Conservation (phyloP, 2,329 filamentous ascomycete genomes). For the Aspergillus sp. region DNA sequence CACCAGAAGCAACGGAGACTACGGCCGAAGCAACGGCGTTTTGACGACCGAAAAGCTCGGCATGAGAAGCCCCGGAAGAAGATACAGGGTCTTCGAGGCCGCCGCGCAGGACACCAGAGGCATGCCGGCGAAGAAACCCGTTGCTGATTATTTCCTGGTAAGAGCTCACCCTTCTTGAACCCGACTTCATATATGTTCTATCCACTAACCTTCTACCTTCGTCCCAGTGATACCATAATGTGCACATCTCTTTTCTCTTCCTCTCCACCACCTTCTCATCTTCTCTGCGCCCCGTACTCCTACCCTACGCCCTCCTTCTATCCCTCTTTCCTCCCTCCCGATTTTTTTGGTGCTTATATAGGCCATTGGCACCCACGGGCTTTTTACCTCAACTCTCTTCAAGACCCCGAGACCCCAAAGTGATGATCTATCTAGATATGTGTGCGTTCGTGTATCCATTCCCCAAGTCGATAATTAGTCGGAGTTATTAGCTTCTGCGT, state of each 20-base stretch:
- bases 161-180: slow-evolving; percentile 11
- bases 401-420: not conserved
- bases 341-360: not conserved
- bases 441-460: not conserved
- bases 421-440: not conserved
- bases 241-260: not conserved
- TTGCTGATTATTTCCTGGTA: slow-evolving; percentile 89
- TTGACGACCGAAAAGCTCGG: slow-evolving; percentile 51
- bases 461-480: not conserved
- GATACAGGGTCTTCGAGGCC: slow-evolving; percentile 94
- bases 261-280: not conserved
- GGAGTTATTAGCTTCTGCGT: not conserved
- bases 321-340: not conserved
- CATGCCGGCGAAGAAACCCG: slow-evolving; percentile 98
- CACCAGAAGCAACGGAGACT: slow-evolving; percentile 58
- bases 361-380: not conserved
- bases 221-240: not conserved
- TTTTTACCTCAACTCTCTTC: not conserved
- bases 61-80: slow-evolving; percentile 71
- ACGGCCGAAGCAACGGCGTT: slow-evolving; percentile 44
- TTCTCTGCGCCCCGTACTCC: not conserved
- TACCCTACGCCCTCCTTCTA: not conserved
- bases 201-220: not conserved
- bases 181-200: not conserved
- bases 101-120: slow-evolving; percentile 93